Conservation (phyloP, 2,329 filamentous ascomycete genomes). For the Colletotrichum falcatum region DNA sequence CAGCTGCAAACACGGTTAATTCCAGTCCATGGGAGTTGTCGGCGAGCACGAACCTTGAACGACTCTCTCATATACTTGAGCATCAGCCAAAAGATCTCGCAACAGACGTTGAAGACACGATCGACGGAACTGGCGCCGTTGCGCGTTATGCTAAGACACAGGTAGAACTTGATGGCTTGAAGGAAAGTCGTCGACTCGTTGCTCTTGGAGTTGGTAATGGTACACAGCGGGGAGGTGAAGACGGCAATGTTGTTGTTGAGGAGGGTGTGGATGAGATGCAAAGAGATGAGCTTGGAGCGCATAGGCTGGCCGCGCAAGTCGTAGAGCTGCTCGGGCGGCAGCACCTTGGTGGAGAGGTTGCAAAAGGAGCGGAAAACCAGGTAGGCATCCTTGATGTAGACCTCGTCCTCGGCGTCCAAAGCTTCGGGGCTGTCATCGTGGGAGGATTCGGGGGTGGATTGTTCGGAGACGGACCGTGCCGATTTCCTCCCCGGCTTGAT, state of each 20-base stretch:
- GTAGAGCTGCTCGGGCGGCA: conserved; percentile 90
- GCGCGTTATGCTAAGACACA: conserved; percentile 92
- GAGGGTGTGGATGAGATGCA: conserved; percentile 95
- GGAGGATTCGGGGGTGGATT: conserved; percentile 66
- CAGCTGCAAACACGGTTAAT: conserved; percentile 69
- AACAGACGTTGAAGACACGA: conserved; percentile 93
- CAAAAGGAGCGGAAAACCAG: conserved; percentile 98
- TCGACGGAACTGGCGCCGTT: conserved; percentile 96
- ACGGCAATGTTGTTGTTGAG: conserved; percentile 93
- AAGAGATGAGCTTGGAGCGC: conserved; percentile 94
- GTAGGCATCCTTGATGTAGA: conserved; percentile 97
- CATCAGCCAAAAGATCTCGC: conserved; percentile 98
- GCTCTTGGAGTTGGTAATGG: conserved; percentile 90
- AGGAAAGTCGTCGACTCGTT: conserved; percentile 91
- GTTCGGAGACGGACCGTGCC: conserved; percentile 63
- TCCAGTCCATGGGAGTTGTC: neutral
- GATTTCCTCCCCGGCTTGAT: conserved; percentile 61
- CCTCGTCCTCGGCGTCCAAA: conserved; percentile 85
- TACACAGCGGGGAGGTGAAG: conserved; percentile 91
- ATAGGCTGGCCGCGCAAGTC: conserved; percentile 95
- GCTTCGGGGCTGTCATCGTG: conserved; percentile 69
- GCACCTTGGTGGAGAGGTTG: conserved; percentile 92
- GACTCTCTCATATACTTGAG: conserved; percentile 91
- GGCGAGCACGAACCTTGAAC: conserved; percentile 76
- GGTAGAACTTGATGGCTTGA: conserved; percentile 95